Conservation (phyloP, 129 eudicot species). For the Silybum marianum region DNA sequence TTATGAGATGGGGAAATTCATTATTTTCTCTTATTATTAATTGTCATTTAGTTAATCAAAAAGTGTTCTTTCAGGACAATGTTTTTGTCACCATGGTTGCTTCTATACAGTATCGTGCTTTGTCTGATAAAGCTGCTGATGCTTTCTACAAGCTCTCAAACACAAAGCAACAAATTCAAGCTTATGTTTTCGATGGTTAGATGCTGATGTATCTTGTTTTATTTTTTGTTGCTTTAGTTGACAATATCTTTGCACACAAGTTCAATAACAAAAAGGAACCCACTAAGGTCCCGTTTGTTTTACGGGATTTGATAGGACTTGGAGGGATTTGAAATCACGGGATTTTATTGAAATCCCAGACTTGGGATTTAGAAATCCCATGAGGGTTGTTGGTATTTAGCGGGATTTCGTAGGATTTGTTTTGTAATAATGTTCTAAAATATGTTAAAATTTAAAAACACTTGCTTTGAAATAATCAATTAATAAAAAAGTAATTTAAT, state of each 20-base stretch:
- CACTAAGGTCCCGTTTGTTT: neutral
- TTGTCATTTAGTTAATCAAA: no score
- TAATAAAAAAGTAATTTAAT: neutral
- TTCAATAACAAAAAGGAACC: neutral
- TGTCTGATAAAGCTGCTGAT: constrained; percentile 70
- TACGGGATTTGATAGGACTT: neutral
- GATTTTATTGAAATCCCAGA: neutral
- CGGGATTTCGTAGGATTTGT: neutral
- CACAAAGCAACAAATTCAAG: constrained; percentile 68
- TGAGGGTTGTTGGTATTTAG: neutral
- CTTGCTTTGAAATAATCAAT: neutral
- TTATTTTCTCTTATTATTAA: no score
- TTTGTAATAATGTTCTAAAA: neutral
- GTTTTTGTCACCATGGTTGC: constrained; percentile 84
- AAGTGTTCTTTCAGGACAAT: constrained; percentile 82
- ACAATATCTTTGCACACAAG: neutral
- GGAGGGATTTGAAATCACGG: neutral
- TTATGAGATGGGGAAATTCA: no score
- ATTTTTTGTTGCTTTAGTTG: constrained; percentile 5
- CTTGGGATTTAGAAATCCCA: neutral
- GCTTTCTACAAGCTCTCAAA: constrained; percentile 78
- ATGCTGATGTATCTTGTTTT: constrained; percentile 16
- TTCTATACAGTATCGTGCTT: constrained; percentile 73
- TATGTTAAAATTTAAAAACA: neutral
- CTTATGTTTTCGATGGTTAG: constrained; percentile 81